Conservation (phyloP, 164 flowering plant species). For the Amborella trichopoda region DNA sequence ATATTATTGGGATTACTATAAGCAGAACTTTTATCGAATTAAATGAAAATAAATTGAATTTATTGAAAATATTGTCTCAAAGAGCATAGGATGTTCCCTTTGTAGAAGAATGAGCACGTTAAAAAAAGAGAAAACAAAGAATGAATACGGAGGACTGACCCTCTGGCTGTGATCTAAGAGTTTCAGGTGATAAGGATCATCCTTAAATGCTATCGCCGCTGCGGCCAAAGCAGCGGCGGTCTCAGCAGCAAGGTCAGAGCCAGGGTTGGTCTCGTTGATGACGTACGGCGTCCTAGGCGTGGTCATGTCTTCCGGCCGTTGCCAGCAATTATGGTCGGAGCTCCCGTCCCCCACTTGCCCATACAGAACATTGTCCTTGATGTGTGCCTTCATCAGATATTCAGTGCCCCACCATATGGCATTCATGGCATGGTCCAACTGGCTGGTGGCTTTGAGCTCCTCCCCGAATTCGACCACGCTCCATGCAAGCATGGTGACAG, state of each 20-base stretch:
- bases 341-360: conserved; percentile 61
- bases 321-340: conserved; percentile 66
- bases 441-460: conserved; percentile 9
- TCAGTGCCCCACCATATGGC: conserved; percentile 50
- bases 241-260: conserved; percentile 71
- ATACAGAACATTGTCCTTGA: conserved; percentile 27
- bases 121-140: conserved; percentile 31
- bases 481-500: conserved; percentile 47
- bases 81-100: background rate
- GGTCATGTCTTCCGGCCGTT: conserved; percentile 73
- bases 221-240: conserved; percentile 81
- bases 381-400: conserved; percentile 41
- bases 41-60: too few species aligned
- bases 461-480: conserved; percentile 17
- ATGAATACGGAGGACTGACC: conserved; percentile 23
- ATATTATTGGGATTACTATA: too few species aligned
- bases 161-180: too few species aligned
- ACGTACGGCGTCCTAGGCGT: conserved; percentile 36
- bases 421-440: conserved; percentile 15
- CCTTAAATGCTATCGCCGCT: conserved; percentile 49
- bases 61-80: too few species aligned
- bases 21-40: too few species aligned
- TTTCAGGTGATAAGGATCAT: too few species aligned
- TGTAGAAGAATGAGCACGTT: conserved; percentile 20
- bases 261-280: conserved; percentile 37